Conservation (phyloP, 768 basidiomycete genomes). For the Termitomyces sp. region DNA sequence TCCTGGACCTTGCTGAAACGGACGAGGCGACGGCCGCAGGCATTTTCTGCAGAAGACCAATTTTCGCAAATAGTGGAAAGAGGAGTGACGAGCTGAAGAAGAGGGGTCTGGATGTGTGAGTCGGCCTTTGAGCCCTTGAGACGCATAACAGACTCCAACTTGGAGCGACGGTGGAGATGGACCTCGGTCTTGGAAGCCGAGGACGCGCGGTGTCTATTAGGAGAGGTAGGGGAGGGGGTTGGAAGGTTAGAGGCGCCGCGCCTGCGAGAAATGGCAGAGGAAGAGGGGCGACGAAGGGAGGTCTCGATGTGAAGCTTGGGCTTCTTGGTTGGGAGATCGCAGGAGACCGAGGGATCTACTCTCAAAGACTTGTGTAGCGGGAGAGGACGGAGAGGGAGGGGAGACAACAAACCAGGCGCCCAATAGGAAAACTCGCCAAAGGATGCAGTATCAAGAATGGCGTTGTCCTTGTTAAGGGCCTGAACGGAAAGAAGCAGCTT, state of each 20-base stretch:
- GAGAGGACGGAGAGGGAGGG: constrained; percentile 6
- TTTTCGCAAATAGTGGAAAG: constrained; percentile 48
- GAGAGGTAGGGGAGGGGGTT: constrained; percentile 35
- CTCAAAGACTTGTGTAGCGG: constrained; percentile 5
- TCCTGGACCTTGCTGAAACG: constrained; percentile 79
- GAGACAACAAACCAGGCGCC: constrained; percentile 32
- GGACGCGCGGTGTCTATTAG: constrained; percentile 24
- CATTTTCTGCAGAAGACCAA: constrained; percentile 64
- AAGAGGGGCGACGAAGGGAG: constrained; percentile 15
- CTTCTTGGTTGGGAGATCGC: constrained; percentile 15
- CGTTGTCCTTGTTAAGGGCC: constrained; percentile 49
- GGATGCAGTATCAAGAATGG: constrained; percentile 56
- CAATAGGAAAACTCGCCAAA: constrained; percentile 73
- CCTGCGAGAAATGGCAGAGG: constrained; percentile 26
- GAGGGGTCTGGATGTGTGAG: constrained; percentile 44
- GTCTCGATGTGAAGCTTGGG: constrained; percentile 27
- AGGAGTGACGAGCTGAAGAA: constrained; percentile 57
- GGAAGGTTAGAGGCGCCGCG: constrained; percentile 35
- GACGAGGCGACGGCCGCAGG: constrained; percentile 75
- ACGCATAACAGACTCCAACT: constrained; percentile 38
- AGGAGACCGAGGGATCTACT: constrained; percentile 7
- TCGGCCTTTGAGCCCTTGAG: constrained; percentile 36
- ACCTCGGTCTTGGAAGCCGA: constrained; percentile 25
- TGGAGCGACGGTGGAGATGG: constrained; percentile 38
- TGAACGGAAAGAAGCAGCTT: constrained; percentile 58